phyloP scores from a whole-genome alignment of 306 rosid species.

The Prosopis cineraria region DNA sequence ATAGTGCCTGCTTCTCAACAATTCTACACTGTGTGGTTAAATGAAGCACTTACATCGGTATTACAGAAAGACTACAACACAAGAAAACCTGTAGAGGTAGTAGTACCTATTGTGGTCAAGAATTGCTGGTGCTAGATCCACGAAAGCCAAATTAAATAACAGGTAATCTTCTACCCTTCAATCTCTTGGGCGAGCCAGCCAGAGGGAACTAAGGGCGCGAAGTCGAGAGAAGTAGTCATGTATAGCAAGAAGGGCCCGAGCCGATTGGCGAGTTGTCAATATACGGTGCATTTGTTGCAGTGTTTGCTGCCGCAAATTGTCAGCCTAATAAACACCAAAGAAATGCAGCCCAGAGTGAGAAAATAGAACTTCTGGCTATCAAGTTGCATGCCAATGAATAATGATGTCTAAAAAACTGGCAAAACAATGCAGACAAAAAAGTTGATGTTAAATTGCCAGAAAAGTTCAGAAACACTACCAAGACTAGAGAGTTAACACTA shows the following conservation, averaged over 20 bases:
- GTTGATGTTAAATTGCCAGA: not conserved
- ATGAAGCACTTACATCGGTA: constrained; percentile 30
- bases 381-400: not conserved
- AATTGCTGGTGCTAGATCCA: constrained; percentile 25
- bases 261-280: constrained; percentile 91
- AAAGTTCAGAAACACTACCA: not conserved
- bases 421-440: not conserved
- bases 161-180: constrained; percentile 40
- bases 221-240: constrained; percentile 82
- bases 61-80: constrained; percentile 32
- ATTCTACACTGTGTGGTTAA: constrained; percentile 38
- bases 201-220: constrained; percentile 97
- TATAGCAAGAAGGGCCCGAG: constrained; percentile 93
- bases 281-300: constrained; percentile 96
- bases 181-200: constrained; percentile 97
- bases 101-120: constrained; percentile 30
- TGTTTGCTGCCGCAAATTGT: constrained; percentile 92
- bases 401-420: not conserved
- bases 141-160: constrained; percentile 23
- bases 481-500: not conserved
- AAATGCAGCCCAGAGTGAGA: constrained; percentile 20
- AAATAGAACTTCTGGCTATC: not conserved
- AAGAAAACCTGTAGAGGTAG: constrained; percentile 27
- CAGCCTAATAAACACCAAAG: constrained; percentile 59
- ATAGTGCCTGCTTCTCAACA: constrained; percentile 34